Evolutionary conservation across 2,329 filamentous ascomycete species (phyloP), one percentile per base, ranked within the genome.

Genomic region (Aspergillus versicolor): DNA sequence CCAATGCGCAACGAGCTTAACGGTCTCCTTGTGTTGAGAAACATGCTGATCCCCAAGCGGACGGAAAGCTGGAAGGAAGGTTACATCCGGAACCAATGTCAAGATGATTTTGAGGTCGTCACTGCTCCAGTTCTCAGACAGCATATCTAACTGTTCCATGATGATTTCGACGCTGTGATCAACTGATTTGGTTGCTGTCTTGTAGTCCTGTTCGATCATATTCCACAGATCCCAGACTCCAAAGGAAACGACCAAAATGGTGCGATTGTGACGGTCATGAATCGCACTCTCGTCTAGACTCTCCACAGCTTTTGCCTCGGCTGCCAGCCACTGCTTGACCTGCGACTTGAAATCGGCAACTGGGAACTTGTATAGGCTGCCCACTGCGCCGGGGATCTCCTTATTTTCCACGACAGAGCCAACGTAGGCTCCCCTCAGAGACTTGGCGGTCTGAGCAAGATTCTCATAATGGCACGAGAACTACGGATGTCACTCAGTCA

Each of bases 171-270:
- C 62, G 37, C 67, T 73, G 22, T 68, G 67, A 15, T 67, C 63
- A 38, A 71, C 58, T 1, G 70, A 69, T 19, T 58, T 43, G 13
- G 60, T 60, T 2, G 70, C 71, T 11, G 57, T 53, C 11, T 66
- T 61, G 55, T 69, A 62, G 48, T 67, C 63, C 58, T 64, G 64
- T 27, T 58, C 63, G 30, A 71, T 57, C 52, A 73, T 56, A 37
- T 70, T 70, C 73, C 72, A 76, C 46, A 77, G 46, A 55, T 77
- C 74, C 73, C 71, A 75, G 11, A 75, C 54, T 5, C 73, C 72
- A 61, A 76, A 76, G 15, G 71, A 73, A 4, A 75, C 62, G 9
- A 68, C 64, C 52, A 75, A 70, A 37, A 75, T 65, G 9, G 73
- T 74, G 32, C 64, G 66, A 19, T 71, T 66, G 53, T 68, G 63